Conservation (phyloP, 805 yeast genomes). For the Starmerella roubikii region DNA sequence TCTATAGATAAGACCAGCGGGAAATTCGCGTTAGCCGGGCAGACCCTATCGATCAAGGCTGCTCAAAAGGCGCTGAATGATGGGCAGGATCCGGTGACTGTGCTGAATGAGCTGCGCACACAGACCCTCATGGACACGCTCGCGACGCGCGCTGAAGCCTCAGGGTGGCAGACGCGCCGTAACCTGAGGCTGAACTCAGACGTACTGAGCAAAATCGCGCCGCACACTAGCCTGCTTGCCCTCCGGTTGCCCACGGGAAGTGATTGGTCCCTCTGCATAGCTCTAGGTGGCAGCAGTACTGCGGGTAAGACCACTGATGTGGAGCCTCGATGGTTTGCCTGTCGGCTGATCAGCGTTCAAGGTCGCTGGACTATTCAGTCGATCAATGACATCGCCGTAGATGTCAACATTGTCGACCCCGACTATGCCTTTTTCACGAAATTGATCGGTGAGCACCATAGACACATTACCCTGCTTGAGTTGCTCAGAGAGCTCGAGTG, state of each 20-base stretch:
- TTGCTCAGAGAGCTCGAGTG: slow-evolving; percentile 23
- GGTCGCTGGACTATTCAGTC: slow-evolving; percentile 20
- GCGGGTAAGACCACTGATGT: background rate
- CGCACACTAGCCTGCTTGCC: slow-evolving; percentile 19
- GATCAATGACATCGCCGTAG: slow-evolving; percentile 10
- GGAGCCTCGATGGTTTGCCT: slow-evolving; percentile 17
- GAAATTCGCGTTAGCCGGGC: slow-evolving; percentile 11
- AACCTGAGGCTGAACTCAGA: slow-evolving; percentile 37
- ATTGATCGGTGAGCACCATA: slow-evolving; percentile 19
- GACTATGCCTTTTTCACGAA: slow-evolving; percentile 23
- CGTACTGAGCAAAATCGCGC: slow-evolving; percentile 31
- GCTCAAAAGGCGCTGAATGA: slow-evolving; percentile 16
- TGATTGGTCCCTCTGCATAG: slow-evolving; percentile 30
- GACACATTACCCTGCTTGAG: slow-evolving; percentile 24
- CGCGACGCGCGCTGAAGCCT: slow-evolving; percentile 40
- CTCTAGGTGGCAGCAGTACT: slow-evolving; percentile 19
- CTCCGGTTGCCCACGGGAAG: slow-evolving; percentile 26
- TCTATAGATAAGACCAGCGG: slow-evolving; percentile 21
- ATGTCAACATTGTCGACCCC: slow-evolving; percentile 14
- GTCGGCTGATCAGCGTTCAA: slow-evolving; percentile 14
- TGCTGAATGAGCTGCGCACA: slow-evolving; percentile 36
- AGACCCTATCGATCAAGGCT: slow-evolving; percentile 11
- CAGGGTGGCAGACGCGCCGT: slow-evolving; percentile 56
- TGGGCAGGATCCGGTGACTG: slow-evolving; percentile 22
- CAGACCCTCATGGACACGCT: slow-evolving; percentile 39